Evolutionary conservation across 1,284 basidiomycete species (phyloP), one percentile per base, ranked within the genome.

Genomic region (Heterobasidion irregulare): DNA sequence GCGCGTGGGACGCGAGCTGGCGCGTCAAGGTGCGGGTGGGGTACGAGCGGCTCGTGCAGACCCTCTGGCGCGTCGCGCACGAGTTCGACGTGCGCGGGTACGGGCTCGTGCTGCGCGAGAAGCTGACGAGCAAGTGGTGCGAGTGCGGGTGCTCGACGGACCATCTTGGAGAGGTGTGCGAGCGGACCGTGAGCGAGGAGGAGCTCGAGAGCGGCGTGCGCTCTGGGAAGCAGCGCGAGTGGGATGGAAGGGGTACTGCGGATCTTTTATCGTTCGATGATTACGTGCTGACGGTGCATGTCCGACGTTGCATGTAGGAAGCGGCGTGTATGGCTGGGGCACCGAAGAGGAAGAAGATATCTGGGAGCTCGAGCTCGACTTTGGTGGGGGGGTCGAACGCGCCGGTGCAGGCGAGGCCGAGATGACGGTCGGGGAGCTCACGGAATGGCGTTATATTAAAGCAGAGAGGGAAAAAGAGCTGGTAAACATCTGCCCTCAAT

Each of bases 91-190:
- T 84, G 2, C 73, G 80, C 38, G 84, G 85, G 8, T 87, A 86
- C 59, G 84, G 84, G 1, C 69, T 74, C n/a, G 77, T 85, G 9
- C 67, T 87, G 36, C 70, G 83, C 32, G 84, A 87, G 61, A 87
- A 87, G 66, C 66, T 87, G 52, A 82, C 78, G 9, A 75, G 71
- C 2, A 86, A 86, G 60, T 87, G 85, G 84, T 87, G 84, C 63
- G 83, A 86, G 57, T 86, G 85, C 66, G 84, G 84, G 2, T 87
- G 84, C 64, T 86, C 83, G 52, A 86, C 83, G 35, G 84, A 86
- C 65, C 84, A 86, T 62, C 69, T 87, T 13, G 81, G 83, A 1
- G 84, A 86, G 64, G 84, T 86, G 12, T 86, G 84, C 60, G 84
- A 86, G 68, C 74, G 75, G 57, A 84, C 83, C 7, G 83, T 86